Conservation (phyloP, 2,329 filamentous ascomycete genomes). For the Colletotrichum echinochloae region DNA sequence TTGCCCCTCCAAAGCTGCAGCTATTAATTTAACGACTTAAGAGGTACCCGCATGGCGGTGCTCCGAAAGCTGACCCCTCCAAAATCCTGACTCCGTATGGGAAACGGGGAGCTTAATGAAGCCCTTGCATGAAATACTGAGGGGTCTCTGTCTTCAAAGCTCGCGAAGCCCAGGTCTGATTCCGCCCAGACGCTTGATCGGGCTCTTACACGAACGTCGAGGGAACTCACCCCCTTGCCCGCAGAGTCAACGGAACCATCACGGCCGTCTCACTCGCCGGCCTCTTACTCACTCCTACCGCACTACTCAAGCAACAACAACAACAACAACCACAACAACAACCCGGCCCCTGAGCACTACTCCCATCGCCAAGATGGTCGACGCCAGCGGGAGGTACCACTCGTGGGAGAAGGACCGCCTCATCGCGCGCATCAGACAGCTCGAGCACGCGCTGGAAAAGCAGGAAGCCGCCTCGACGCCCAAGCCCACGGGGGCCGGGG, state of each 20-base stretch:
- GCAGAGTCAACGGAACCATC: not conserved
- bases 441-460: conserved; percentile 75
- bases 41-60: conserved; percentile 35
- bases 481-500: conserved; percentile 12
- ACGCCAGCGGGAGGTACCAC: conserved; percentile 63
- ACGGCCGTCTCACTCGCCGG: conserved; percentile 14
- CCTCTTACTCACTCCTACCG: not conserved
- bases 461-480: conserved; percentile 53
- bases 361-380: conserved; percentile 38
- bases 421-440: conserved; percentile 72
- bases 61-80: conserved; percentile 8
- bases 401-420: conserved; percentile 77
- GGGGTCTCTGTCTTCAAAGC: conserved; percentile 20
- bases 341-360: conserved; percentile 25
- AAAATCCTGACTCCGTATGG: conserved; percentile 33
- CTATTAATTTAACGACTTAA: not conserved
- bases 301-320: not conserved
- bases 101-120: conserved; percentile 15
- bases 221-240: conserved; percentile 1
- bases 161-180: conserved; percentile 21
- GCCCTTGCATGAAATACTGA: conserved; percentile 26
- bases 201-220: conserved; percentile 22
- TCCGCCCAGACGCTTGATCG: not conserved
- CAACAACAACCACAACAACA: no score
- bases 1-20: conserved; percentile 24